Percentiles rank a stretch among this genome's conserved stretches.
phyloP scores from a whole-genome alignment of 352 stramenopile species.

The Phytophthora kernoviae region DNA sequence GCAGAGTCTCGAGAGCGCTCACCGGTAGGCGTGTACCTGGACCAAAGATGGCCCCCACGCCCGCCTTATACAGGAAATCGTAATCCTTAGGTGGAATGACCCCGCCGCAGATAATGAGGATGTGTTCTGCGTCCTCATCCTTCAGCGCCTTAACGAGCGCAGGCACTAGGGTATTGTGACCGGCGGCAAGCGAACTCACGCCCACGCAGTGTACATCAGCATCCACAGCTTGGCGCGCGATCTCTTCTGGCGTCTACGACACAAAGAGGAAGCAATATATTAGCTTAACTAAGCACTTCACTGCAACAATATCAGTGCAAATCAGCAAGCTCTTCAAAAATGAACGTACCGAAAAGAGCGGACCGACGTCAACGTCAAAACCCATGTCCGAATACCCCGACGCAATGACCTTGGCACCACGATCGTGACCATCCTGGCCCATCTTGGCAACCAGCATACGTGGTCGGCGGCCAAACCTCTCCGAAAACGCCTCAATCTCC shows the following conservation, averaged over 20 bases:
- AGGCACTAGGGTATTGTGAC: constrained; percentile 96
- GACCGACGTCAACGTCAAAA: constrained; percentile 97
- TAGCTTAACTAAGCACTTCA: neutral
- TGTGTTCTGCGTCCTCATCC: constrained; percentile 91
- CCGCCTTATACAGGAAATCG: constrained; percentile 93
- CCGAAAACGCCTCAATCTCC: constrained; percentile 93
- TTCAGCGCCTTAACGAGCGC: constrained; percentile 93
- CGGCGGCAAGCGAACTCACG: constrained; percentile 91
- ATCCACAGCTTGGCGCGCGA: constrained; percentile 88
- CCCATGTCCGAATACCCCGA: constrained; percentile 96
- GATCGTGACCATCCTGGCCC: constrained; percentile 97
- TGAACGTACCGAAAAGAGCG: constrained; percentile 90
- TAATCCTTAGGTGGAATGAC: constrained; percentile 98
- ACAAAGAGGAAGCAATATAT: neutral
- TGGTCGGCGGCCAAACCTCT: constrained; percentile 91
- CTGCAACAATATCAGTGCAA: neutral
- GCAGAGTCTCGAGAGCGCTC: constrained; percentile 64
- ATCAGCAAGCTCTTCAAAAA: neutral
- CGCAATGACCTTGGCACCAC: constrained; percentile 97
- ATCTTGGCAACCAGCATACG: constrained; percentile 97
- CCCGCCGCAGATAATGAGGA: constrained; percentile 95
- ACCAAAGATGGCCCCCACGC: constrained; percentile 94
- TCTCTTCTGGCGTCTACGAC: constrained; percentile 59
- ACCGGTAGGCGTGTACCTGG: constrained; percentile 93
- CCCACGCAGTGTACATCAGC: constrained; percentile 95